These are phyloP conservation scores for Suillus luteus DNA, from an alignment of 768 basidiomycete genomes.

Conservation along the genomic window DNA sequence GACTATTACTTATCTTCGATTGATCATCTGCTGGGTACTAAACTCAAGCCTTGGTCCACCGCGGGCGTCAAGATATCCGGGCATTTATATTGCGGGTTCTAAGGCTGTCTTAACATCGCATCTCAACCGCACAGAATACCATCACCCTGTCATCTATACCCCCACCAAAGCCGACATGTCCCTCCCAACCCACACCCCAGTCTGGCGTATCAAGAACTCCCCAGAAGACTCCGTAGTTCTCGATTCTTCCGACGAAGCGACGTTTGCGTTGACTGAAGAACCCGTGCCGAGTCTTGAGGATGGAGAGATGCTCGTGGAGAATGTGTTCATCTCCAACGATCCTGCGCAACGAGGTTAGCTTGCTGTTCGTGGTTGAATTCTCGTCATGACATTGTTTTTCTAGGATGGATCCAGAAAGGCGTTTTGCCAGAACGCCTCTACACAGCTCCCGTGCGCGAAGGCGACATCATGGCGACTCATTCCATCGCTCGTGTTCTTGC, in stretches of 20 bases:
- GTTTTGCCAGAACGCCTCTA: neutral
- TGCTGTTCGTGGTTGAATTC: neutral
- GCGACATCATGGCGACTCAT: neutral
- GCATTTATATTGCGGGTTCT: neutral
- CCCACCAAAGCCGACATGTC: neutral
- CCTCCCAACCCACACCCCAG: constrained; percentile 1
- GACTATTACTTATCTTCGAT: neutral
- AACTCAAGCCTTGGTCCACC: neutral
- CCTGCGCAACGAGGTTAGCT: neutral
- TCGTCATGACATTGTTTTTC: neutral
- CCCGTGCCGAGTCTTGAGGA: neutral
- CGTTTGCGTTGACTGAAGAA: constrained; percentile 1
- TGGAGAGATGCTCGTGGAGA: neutral
- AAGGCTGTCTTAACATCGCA: neutral
- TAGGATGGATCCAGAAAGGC: constrained; percentile 1
- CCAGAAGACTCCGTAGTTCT: neutral
- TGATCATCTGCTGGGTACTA: neutral
- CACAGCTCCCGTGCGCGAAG: neutral
- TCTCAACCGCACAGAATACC: neutral
- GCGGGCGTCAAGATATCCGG: neutral
- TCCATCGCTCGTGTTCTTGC: neutral
- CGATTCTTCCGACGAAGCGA: neutral
- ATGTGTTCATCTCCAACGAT: neutral
- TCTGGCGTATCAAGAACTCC: neutral
- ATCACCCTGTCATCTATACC: neutral